Evolutionary conservation across 2,329 filamentous ascomycete species (phyloP), one percentile per base, ranked within the genome.

Genomic region (Fusarium torreyae): DNA sequence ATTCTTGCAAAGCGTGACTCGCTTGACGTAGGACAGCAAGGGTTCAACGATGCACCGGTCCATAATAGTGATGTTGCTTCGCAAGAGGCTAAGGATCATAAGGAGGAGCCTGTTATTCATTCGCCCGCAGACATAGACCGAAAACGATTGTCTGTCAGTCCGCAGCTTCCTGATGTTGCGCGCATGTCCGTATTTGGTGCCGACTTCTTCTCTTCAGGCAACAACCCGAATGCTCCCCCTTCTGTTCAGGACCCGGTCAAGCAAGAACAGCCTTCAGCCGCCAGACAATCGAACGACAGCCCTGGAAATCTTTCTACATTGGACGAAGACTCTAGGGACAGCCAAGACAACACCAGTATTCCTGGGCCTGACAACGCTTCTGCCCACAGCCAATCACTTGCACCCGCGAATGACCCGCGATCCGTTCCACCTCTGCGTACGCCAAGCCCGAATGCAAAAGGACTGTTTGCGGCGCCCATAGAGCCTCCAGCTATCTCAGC

Each of bases 141-240:
- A 4, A 73, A 70, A 9, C 77, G 81, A 17, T 79, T 80, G 39
- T 88, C 87, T 2, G 81, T 81, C 2, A 89, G 88, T 64, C 88
- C 87, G 0, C 84, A 86, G 66, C 80, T 91, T 18, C 89, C 88
- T 11, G 82, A 87, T 63, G 72, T 91, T 5, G 81, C 83, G 14
- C 86, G 88, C 26, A 81, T 90, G 80, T 91, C 89, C 42, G 82
- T 82, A 2, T 91, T 91, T 74, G 87, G 87, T 2, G 80, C 86
- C 42, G 87, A 89, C 60, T 81, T 90, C 43, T 89, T 90, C 64
- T 82, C 83, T 7, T 68, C 80, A 44, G 67, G 78, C 26, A 72
- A 56, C n/a, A 61, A 64, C 14, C 45, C 61, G 13, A 26, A 40
- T 31, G 48, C 57, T 20, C 45, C 57, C 63, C 24, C 60, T 9